Evolutionary conservation across 2,329 filamentous ascomycete species (phyloP).

Genomic region (Colletotrichum gigasporum): DNA sequence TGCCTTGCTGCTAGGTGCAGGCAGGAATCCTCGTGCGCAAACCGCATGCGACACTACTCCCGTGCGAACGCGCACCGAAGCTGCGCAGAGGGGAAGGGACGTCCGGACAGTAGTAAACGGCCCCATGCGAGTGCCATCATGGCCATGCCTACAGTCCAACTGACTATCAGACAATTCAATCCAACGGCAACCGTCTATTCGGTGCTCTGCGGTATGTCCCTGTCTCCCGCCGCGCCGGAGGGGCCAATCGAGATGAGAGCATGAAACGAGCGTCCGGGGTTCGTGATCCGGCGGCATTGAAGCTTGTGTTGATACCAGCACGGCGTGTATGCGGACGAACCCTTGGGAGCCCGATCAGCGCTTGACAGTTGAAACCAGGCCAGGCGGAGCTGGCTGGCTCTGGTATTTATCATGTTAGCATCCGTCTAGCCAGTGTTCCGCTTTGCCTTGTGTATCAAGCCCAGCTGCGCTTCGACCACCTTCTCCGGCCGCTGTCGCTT

Average conservation of each 20-base stretch:
- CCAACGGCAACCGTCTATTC: background rate
- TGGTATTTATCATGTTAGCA: conserved; percentile 9
- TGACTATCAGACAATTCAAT: background rate
- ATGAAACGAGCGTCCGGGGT: conserved; percentile 22
- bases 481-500: conserved; percentile 7
- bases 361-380: conserved; percentile 26
- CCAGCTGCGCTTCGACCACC: conserved; percentile 16
- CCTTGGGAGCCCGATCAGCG: background rate
- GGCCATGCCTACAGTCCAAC: background rate
- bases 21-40: conserved; percentile 12
- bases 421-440: conserved; percentile 6
- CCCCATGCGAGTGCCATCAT: background rate
- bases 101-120: background rate
- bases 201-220: background rate
- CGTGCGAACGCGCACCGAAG: conserved; percentile 5
- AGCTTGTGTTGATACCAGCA: background rate
- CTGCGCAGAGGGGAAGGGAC: background rate
- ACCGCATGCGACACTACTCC: background rate
- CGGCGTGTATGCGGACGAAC: conserved; percentile 11
- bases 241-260: background rate
- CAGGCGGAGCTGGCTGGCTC: conserved; percentile 11
- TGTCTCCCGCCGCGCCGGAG: background rate
- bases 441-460: conserved; percentile 1
- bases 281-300: conserved; percentile 14
- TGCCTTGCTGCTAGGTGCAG: conserved; percentile 1